Conservation (phyloP, 2,329 filamentous ascomycete genomes). For the Scleromitrula shiraiana region DNA sequence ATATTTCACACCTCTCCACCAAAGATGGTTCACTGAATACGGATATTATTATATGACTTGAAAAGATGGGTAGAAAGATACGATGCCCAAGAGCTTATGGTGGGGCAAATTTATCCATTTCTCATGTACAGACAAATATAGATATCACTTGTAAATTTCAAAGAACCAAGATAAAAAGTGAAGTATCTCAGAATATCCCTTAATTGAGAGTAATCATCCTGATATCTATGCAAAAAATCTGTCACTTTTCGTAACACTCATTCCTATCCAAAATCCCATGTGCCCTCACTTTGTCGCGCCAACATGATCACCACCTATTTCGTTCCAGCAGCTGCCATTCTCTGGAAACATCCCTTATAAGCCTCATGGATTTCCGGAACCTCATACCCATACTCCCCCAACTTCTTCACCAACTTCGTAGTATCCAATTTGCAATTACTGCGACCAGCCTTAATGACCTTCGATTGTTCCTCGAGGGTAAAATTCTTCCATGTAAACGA, state of each 20-base stretch:
- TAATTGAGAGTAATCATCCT: too few relatives aligned
- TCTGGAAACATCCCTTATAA: slow-evolving; percentile 53
- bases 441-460: slow-evolving; percentile 58
- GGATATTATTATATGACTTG: too few relatives aligned
- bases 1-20: too few relatives aligned
- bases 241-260: not conserved
- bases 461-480: slow-evolving; percentile 55
- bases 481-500: slow-evolving; percentile 58
- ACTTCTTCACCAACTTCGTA: slow-evolving; percentile 51
- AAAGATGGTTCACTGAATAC: too few relatives aligned
- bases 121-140: too few relatives aligned
- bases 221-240: not conserved
- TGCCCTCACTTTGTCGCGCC: not conserved
- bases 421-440: slow-evolving; percentile 60
- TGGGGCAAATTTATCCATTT: too few relatives aligned
- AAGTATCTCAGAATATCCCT: too few relatives aligned
- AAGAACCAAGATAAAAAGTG: too few relatives aligned
- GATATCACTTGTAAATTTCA: too few relatives aligned
- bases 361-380: slow-evolving; percentile 55
- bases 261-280: not conserved
- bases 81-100: too few relatives aligned
- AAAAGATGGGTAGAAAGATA: too few relatives aligned
- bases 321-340: slow-evolving; percentile 50
- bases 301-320: slow-evolving; percentile 37
- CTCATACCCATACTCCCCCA: slow-evolving; percentile 49